phyloP scores from a whole-genome alignment of 176 grass and related monocot species.

The Oryza punctata region DNA sequence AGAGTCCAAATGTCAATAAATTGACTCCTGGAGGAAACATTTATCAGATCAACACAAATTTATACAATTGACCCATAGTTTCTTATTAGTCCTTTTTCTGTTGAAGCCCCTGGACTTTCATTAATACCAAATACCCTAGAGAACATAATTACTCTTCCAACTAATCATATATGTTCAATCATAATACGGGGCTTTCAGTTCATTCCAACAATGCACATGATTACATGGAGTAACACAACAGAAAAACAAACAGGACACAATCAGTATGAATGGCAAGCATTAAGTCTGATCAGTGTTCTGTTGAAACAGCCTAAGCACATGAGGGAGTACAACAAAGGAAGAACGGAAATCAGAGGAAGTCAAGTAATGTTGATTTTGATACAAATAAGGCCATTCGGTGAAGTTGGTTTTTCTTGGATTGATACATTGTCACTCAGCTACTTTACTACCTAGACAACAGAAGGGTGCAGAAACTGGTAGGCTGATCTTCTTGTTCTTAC shows the following conservation, averaged over 20 bases:
- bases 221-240: background rate
- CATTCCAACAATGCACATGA: background rate
- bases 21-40: background rate
- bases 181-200: slow-evolving; percentile 8
- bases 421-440: background rate
- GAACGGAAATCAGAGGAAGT: background rate
- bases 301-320: background rate
- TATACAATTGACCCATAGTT: background rate
- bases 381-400: too few species aligned
- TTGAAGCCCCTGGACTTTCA: background rate
- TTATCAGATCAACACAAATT: slow-evolving; percentile 7
- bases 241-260: background rate
- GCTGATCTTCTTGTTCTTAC: background rate
- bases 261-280: background rate
- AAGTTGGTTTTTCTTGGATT: background rate
- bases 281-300: background rate
- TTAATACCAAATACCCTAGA: slow-evolving; percentile 12
- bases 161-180: background rate
- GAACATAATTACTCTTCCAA: slow-evolving; percentile 25
- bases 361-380: background rate
- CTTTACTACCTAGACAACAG: too few species aligned
- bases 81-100: background rate
- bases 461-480: background rate
- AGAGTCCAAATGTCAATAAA: slow-evolving; percentile 1
- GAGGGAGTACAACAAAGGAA: background rate